Evolutionary conservation across 2,329 filamentous ascomycete genomes (phyloP), one percentile per base, ranked within the genome.

Genomic region (Dothistroma pini): DNA sequence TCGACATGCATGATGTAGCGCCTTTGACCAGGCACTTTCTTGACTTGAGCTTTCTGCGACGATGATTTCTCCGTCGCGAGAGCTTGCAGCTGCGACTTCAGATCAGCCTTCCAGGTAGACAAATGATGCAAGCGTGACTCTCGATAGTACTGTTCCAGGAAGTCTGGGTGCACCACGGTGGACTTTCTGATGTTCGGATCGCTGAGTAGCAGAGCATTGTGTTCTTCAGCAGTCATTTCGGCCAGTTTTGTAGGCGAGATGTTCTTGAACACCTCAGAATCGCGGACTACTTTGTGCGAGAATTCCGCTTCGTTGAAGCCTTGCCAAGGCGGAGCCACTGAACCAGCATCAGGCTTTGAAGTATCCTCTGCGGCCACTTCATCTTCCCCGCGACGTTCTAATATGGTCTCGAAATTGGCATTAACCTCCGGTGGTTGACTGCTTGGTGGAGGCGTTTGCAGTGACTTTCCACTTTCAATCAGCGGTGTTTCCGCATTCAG

Each of bases 71-170:
- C 89, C 0, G 85, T 84, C 9, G 93, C 88, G 58, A 96, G 79
- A 8, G 84, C 86, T 75, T 97, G 93, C 72, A 99, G 87, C 69
- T 89, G 87, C 0, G 91, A 88, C 75, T 97, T 99, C 4, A 99
- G 78, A 62, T 96, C 90, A 1, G 93, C 90, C 79, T 97, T 99
- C 96, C 95, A 97, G 0, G 91, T 91, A 0, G 93, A 97, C 0
- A 99, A 79, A 72, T 99, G 95, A 75, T 99, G 96, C 21, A 99
- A 81, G 25, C 95, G 88, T 63, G 93, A 97, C 76, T 97, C 93
- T 4, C 91, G 89, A 72, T 97, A 99, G 72, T 91, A 99, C 63
- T 97, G 93, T 65, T 93, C 89, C 1, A 99, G 80, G 63, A 99
- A 99, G 38, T 95, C 88, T 0, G 96, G 95, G 67, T 99, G 96